Conservation (phyloP, 805 yeast species). For the Kazachstania taianensis region DNA sequence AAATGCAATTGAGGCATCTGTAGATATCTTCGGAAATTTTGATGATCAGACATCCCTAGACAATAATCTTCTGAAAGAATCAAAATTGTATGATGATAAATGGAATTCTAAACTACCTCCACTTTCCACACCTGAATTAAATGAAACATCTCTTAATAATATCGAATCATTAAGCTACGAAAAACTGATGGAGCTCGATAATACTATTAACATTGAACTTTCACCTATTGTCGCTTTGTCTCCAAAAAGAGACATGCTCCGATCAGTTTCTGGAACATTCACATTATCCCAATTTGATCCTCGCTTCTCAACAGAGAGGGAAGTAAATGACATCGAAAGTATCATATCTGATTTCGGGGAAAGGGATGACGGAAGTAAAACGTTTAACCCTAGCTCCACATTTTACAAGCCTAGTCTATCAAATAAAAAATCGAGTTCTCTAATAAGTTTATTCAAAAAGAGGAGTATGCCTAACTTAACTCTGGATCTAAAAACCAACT, state of each 20-base stretch:
- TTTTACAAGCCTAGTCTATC: conserved; percentile 14
- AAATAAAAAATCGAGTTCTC: conserved; percentile 17
- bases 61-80: too few species aligned
- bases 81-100: too few species aligned
- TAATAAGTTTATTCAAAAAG: conserved; percentile 20
- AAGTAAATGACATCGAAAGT: conserved; percentile 12
- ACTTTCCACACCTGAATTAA: neutral
- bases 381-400: conserved; percentile 15
- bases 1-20: too few species aligned
- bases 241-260: conserved; percentile 7
- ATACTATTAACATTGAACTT: conserved; percentile 13
- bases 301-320: conserved; percentile 3
- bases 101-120: neutral
- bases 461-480: too few species aligned
- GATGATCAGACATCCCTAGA: too few species aligned
- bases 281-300: conserved; percentile 10
- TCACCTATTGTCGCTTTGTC: conserved; percentile 9
- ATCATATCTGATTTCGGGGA: conserved; percentile 10
- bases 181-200: conserved; percentile 19
- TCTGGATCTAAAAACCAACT: too few species aligned
- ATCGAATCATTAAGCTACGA: conserved; percentile 19
- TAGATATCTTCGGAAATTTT: too few species aligned
- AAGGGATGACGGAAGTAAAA: neutral
- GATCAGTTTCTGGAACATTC: conserved; percentile 13
- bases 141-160: conserved; percentile 5